Conservation (phyloP, 495 filamentous ascomycete genomes). For the Geoglossum glabrum region DNA sequence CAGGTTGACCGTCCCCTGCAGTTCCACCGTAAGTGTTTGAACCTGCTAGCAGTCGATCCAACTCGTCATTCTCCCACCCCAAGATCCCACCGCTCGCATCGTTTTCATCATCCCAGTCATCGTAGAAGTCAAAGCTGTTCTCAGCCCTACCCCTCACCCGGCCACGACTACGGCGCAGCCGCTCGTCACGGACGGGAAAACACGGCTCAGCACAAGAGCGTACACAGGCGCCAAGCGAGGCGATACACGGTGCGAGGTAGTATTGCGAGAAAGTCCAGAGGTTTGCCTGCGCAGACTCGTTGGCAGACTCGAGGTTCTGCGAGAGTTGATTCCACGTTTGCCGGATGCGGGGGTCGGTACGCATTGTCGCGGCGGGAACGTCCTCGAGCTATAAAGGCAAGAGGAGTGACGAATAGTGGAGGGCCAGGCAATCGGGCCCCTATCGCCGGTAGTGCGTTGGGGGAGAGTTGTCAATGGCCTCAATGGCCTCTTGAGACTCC, state of each 20-base stretch:
- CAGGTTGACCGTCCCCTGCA: constrained; percentile 39
- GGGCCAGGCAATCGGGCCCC: neutral
- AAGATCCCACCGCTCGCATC: constrained; percentile 40
- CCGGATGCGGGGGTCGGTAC: constrained; percentile 65
- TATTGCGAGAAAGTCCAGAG: constrained; percentile 74
- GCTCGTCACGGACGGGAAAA: constrained; percentile 53
- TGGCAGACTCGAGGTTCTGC: constrained; percentile 78
- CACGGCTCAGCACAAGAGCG: constrained; percentile 52
- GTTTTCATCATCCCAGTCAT: constrained; percentile 82
- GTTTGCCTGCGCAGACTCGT: constrained; percentile 70
- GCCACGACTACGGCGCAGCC: constrained; percentile 41
- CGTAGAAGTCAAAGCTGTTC: constrained; percentile 90
- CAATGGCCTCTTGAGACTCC: neutral
- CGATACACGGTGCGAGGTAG: constrained; percentile 69
- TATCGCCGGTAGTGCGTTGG: neutral
- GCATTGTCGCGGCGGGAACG: neutral
- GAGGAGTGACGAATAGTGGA: neutral
- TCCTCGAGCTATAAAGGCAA: neutral
- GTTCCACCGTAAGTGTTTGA: constrained; percentile 26
- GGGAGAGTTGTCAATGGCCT: neutral
- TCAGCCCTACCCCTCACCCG: constrained; percentile 44
- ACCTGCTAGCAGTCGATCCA: constrained; percentile 71
- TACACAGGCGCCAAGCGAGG: constrained; percentile 41
- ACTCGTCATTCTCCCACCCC: constrained; percentile 60
- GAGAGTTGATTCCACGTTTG: constrained; percentile 87